Base-by-base conservation (phyloP, 2,329 filamentous ascomycete species). In the Colletotrichum sublineola region DNA sequence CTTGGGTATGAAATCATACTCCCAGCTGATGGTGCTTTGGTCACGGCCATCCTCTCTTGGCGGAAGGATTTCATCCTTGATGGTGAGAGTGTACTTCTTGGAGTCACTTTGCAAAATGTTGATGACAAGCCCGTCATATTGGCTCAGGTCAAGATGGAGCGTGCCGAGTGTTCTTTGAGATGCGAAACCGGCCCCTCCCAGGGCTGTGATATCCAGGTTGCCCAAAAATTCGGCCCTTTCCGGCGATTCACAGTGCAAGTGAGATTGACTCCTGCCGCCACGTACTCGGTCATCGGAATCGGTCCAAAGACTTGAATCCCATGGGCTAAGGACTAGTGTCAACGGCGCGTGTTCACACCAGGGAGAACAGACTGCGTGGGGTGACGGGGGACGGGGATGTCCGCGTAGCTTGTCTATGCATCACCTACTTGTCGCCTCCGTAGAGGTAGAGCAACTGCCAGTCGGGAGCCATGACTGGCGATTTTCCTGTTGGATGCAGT, bases 101-200 rank as follows among this genome's bases (percentile, higher is more conserved):
- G 85, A 85, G 77, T 94, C 92, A 24, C 85, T 83, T 57, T 84
- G 80, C 8, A 78, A 77, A 18, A 93, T 78, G 50, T 84, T 78
- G 5, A 94, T 75, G 74, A 86, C 80, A 33, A 94, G 81, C 3
- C 92, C 93, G 57, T 89, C 86, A 76, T 91, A 92, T 14, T 76
- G 78, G 1, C 87, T 87, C 9, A 96, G 81, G 76, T 96, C 88
- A 87, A 92, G 93, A 33, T 82, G 82, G 18, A 86, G 81, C 50
- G 87, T 82, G 9, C 90, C 88, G 50, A 85, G 86, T 5, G 92
- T 94, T 58, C 92, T 88, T 79, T 96, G 94, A 5, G 91, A 94
- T 12, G 94, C 94, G 78, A 97, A 96, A 6, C 94, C 94, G 0
- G 94, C 94, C 40, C 93, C 93, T 36, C 93, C 93, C 0, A 96